Evolutionary conservation across 371 early-diverging fungal genomes (phyloP).

Genomic region (Mucor indicus): DNA sequence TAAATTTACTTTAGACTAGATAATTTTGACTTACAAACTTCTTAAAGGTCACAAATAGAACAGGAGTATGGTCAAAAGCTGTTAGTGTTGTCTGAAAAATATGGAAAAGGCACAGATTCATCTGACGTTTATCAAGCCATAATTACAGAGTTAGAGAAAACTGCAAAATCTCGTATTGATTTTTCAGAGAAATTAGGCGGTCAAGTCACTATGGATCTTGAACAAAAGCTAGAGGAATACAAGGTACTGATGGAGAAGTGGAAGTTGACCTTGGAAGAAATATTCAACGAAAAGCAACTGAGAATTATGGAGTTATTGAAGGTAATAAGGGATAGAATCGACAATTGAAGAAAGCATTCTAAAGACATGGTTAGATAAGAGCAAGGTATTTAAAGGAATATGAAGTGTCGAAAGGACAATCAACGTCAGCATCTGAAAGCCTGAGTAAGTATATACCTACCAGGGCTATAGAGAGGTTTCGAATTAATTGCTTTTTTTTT

Average conservation of each 20-base stretch:
- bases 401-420: conserved; percentile 12
- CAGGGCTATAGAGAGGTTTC: too few species aligned
- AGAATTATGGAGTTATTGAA: conserved; percentile 13
- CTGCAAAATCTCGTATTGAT: conserved; percentile 36
- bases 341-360: not conserved
- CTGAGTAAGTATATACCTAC: conserved; percentile 17
- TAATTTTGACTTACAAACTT: not conserved
- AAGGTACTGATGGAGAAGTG: conserved; percentile 17
- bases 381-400: conserved; percentile 18
- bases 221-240: conserved; percentile 15
- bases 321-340: conserved; percentile 1
- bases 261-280: conserved; percentile 6
- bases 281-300: conserved; percentile 14
- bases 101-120: not conserved
- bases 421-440: conserved; percentile 3
- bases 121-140: conserved; percentile 17
- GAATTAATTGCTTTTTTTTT: not conserved
- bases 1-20: not conserved
- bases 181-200: conserved; percentile 22
- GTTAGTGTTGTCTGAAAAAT: conserved; percentile 6
- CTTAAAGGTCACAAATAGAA: conserved; percentile 22
- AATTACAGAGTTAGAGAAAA: conserved; percentile 23
- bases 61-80: conserved; percentile 35
- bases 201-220: conserved; percentile 19
- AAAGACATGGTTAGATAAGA: conserved; percentile 1